Percentiles rank a stretch among this genome's conserved stretches.
Conservation (phyloP, 345 rosid species). For the Brassica nigra region DNA sequence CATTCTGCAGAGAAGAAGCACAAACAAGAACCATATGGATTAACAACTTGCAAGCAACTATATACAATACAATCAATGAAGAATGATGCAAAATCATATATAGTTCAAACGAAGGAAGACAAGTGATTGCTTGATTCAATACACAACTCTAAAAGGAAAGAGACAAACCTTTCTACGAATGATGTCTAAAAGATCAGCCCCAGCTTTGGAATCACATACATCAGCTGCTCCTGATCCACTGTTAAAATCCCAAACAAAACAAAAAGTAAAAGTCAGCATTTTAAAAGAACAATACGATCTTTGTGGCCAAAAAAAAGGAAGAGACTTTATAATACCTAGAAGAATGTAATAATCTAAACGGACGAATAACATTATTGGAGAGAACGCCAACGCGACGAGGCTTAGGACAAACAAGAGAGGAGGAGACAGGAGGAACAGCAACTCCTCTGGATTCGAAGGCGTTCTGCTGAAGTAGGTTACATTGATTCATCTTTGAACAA, state of each 20-base stretch:
- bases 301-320: not conserved
- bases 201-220: slow-evolving; percentile 54
- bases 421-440: slow-evolving; percentile 30
- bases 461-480: slow-evolving; percentile 63
- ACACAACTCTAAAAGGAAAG: not conserved
- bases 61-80: not conserved
- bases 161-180: slow-evolving; percentile 56
- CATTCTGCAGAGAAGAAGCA: not conserved
- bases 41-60: not conserved
- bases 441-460: slow-evolving; percentile 55
- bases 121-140: not conserved
- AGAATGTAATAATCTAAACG: slow-evolving; percentile 58
- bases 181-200: slow-evolving; percentile 65
- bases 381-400: slow-evolving; percentile 68
- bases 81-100: not conserved
- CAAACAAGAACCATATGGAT: not conserved
- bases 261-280: not conserved
- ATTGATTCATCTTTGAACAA: slow-evolving; percentile 68
- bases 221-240: slow-evolving; percentile 45
- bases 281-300: not conserved
- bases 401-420: slow-evolving; percentile 73
- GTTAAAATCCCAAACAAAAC: not conserved
- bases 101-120: not conserved
- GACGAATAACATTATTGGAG: slow-evolving; percentile 44
- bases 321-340: slow-evolving; percentile 45